A percentile compares a stretch with the other conserved stretches of the same genome.
phyloP scores from a whole-genome alignment of 129 eudicot species.

The Pittosporum tobira region DNA sequence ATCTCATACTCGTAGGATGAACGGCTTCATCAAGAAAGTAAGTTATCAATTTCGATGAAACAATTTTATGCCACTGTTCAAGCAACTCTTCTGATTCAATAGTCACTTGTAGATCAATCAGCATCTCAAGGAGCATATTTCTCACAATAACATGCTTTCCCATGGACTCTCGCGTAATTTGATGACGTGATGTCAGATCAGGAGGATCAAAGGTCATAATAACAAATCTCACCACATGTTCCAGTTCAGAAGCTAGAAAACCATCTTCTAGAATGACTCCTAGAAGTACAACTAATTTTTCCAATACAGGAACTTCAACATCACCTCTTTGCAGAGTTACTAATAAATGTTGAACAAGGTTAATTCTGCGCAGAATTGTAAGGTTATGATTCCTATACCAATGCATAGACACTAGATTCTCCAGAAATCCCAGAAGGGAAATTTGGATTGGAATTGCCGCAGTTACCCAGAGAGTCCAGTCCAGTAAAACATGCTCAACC shows the following conservation, averaged over 20 bases:
- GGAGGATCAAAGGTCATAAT: conserved; percentile 97
- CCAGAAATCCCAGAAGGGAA: conserved; percentile 78
- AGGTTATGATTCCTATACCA: conserved; percentile 96
- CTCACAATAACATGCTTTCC: conserved; percentile 94
- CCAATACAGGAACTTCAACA: conserved; percentile 91
- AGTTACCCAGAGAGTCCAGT: conserved; percentile 96
- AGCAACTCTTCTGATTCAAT: conserved; percentile 79
- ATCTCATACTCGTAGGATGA: conserved; percentile 97
- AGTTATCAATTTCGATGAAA: conserved; percentile 76
- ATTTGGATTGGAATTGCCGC: conserved; percentile 84
- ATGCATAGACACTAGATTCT: conserved; percentile 84
- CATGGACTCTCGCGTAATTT: conserved; percentile 68
- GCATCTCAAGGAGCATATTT: conserved; percentile 94
- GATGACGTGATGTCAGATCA: conserved; percentile 40
- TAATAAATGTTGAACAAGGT: conserved; percentile 81
- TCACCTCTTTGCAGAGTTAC: conserved; percentile 93
- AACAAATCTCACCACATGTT: conserved; percentile 82
- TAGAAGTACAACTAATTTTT: conserved; percentile 64
- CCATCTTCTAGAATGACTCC: conserved; percentile 79
- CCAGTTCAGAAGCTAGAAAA: conserved; percentile 79
- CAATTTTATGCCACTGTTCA: conserved; percentile 95
- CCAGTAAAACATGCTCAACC: conserved; percentile 92
- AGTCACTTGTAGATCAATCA: conserved; percentile 69
- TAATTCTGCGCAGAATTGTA: conserved; percentile 76
- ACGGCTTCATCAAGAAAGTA: conserved; percentile 93